phyloP scores from a whole-genome alignment of 2,329 filamentous ascomycete species.

The Apiospora aurea region DNA sequence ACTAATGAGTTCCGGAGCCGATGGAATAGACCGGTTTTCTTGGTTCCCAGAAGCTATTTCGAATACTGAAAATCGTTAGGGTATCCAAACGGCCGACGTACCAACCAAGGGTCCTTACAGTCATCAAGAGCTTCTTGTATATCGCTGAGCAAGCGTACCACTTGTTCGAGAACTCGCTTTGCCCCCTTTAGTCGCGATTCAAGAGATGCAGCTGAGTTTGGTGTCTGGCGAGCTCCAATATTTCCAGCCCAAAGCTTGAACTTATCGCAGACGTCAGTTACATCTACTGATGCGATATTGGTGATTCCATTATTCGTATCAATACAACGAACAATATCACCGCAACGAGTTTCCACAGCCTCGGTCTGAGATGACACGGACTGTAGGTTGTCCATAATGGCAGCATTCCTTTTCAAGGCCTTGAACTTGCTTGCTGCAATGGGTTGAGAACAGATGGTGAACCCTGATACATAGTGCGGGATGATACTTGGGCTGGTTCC shows the following conservation, averaged over 20 bases:
- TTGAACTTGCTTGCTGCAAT: neutral
- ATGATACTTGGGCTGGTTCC: neutral
- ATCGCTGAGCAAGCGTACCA: slow-evolving; percentile 24
- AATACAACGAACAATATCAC: neutral
- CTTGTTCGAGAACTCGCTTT: slow-evolving; percentile 24
- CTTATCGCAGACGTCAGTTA: slow-evolving; percentile 27
- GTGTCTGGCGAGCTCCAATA: slow-evolving; percentile 25
- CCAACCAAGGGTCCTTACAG: slow-evolving; percentile 22
- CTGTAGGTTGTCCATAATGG: neutral
- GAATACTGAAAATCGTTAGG: neutral
- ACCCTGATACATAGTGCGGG: no score
- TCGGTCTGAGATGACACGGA: neutral
- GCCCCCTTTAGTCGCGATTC: slow-evolving; percentile 26
- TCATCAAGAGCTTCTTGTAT: slow-evolving; percentile 28
- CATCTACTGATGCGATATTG: neutral
- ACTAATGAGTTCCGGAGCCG: neutral
- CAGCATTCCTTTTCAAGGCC: neutral
- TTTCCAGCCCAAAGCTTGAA: slow-evolving; percentile 31
- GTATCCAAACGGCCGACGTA: neutral
- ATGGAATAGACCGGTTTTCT: neutral
- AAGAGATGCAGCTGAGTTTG: slow-evolving; percentile 25
- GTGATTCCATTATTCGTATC: neutral
- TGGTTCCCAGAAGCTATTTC: slow-evolving; percentile 1
- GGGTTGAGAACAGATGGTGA: neutral
- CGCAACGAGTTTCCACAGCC: neutral